Base-by-base conservation (phyloP, 371 early-diverging fungal species). In the Vairimorpha ceranae region DNA sequence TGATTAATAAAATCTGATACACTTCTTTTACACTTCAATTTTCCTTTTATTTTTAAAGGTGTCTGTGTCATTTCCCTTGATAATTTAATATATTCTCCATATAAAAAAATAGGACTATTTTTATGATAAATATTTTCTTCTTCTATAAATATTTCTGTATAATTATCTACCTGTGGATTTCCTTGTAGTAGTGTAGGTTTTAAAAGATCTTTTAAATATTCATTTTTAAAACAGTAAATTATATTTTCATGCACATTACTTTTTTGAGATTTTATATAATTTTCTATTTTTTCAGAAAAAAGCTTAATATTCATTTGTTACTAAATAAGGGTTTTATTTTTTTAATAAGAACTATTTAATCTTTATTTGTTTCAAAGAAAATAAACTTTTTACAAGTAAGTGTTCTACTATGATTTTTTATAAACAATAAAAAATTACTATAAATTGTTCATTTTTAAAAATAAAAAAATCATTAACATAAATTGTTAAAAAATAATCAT, bases 41-140 rank as follows among this genome's bases (percentile, higher is more conserved):
- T 83, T 23, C 89, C 89, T 4, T 86, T 86, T 15, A 92, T 85
- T 6, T 83, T 70, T 89, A 92, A 92, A 0, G 92, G 92, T 12
- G 93, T 89, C 80, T 94, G 91, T 76, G 89, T 89, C 76, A 91
- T 87, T 71, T 87, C 86, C 32, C 95, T 85, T 15, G 87, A 84
- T 51, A 87, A 86, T 83, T 95, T 95, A 52, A 88, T 83, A 78
- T 95, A 95, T 43, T 93, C 54, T n/a, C 71, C 79, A 56, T 70
- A 70, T 10, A 78, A 61, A 33, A 51, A 78, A 21, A 78, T 51
- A 0, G 75, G 67, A 29, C 54, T 48, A 60, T 73, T 73, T 36
- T 43, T 23, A 32, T 69, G 60, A 12, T 32, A 17, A 56, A 76
- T 71, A 10, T 19, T 36, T 15, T 51, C 45, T 15, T 45, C 61